A percentile compares a stretch with the other conserved stretches of the same genome.
These are phyloP conservation scores for Spathaspora arborariae DNA, from an alignment of 805 yeast species.

Conservation along the genomic window DNA sequence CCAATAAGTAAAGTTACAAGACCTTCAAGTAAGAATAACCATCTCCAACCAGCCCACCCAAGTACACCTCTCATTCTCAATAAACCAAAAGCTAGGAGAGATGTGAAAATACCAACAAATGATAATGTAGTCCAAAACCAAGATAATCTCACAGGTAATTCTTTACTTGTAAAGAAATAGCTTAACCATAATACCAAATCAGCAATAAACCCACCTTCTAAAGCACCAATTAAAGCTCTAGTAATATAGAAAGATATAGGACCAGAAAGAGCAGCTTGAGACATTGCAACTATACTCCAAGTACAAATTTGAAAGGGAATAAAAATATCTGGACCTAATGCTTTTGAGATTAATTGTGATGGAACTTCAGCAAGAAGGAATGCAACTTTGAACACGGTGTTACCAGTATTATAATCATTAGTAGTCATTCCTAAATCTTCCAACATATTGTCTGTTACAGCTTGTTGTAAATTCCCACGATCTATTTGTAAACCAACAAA, in stretches of 20 bases:
- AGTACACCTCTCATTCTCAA: constrained; percentile 44
- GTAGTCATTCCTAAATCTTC: constrained; percentile 51
- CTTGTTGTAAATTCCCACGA: constrained; percentile 54
- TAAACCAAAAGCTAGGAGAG: constrained; percentile 48
- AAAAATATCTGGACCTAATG: constrained; percentile 59
- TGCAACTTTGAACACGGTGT: constrained; percentile 48
- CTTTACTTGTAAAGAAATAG: constrained; percentile 59
- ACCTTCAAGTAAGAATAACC: constrained; percentile 63
- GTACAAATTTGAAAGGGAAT: constrained; percentile 53
- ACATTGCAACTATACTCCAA: constrained; percentile 56
- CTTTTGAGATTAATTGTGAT: constrained; percentile 62
- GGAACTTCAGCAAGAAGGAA: constrained; percentile 61
- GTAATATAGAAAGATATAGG: constrained; percentile 43
- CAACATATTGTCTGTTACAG: constrained; percentile 54
- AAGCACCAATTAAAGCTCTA: constrained; percentile 49
- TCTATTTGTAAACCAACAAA: constrained; percentile 58
- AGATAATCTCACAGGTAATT: constrained; percentile 55
- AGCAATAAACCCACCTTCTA: constrained; percentile 72
- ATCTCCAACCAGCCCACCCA: constrained; percentile 56
- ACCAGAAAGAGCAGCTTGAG: constrained; percentile 33
- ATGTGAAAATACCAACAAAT: constrained; percentile 17
- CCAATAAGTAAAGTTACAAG: constrained; percentile 52
- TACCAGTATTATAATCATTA: constrained; percentile 56
- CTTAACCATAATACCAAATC: constrained; percentile 62
- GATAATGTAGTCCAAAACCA: constrained; percentile 33